Evolutionary conservation across 2,329 filamentous ascomycete species (phyloP), one percentile per base, ranked within the genome.

Genomic region (Epichloe sibirici): DNA sequence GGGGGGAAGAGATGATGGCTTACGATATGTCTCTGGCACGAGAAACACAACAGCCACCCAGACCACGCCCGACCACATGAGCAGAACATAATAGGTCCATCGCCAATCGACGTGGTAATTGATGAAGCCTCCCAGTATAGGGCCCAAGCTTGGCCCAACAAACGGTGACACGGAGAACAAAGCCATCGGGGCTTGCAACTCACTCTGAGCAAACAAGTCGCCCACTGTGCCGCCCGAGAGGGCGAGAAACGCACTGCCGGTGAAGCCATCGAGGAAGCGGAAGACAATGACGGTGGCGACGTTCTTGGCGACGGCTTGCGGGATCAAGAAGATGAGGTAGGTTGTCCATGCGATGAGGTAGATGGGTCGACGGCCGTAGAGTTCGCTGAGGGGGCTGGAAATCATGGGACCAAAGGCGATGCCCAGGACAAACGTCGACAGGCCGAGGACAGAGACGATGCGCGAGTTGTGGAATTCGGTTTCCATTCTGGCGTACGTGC

Each of bases 181-280:
- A 69, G 89, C 83, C 90, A 95, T 95, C 3, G 90, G 89, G 6
- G 78, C 77, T 58, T 85, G 83, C 53, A 95, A 78, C 57, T 88
- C 76, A 53, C 83, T 71, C 46, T 77, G 75, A 11, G 73, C 71
- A 63, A 91, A 93, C 57, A 91, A 69, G 62, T 95, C 90, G 37
- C 88, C 86, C 15, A 95, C 87, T 0, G 88, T 95, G 12, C 89
- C 88, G 42, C 89, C 90, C 0, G 88, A 86, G 2, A 95, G 88
- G 53, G 78, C 79, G 54, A 86, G 65, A 57, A 86, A 86, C 2
- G 82, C 79, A 56, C 78, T 82, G 3, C 86, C 86, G 0, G 84
- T 75, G 37, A 90, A 71, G 3, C 87, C 87, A 61, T 84, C 78
- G 48, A 96, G 76, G 65, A 95, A 95, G 5, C 90, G 81, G 15